Percentiles rank a stretch among this genome's conserved stretches.
These are phyloP conservation scores for Santalum album DNA, from an alignment of 164 flowering plant species.

Conservation along the genomic window DNA sequence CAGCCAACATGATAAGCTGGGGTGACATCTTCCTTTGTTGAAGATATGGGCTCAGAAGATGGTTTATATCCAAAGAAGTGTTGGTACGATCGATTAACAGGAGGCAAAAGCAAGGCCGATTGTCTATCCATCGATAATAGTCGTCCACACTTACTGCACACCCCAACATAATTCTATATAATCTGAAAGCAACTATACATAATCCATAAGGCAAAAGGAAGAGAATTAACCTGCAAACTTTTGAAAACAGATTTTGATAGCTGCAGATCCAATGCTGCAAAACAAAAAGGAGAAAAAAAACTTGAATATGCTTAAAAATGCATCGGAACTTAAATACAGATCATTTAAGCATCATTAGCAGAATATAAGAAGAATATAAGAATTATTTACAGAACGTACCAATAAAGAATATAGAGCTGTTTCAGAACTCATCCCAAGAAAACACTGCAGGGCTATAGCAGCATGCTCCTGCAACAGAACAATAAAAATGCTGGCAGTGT, in stretches of 20 bases:
- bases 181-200: not conserved
- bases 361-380: no score
- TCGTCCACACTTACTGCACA: constrained; percentile 69
- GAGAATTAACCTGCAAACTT: constrained; percentile 60
- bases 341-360: no score
- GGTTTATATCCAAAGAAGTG: constrained; percentile 15
- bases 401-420: constrained; percentile 46
- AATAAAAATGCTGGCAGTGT: not conserved
- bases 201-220: not conserved
- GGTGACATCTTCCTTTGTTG: constrained; percentile 24
- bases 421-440: constrained; percentile 43
- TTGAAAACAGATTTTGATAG: constrained; percentile 63
- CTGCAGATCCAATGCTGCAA: constrained; percentile 79
- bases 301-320: not conserved
- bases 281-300: not conserved
- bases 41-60: constrained; percentile 20
- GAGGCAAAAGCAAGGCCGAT: constrained; percentile 61
- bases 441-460: constrained; percentile 70
- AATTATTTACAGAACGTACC: constrained; percentile 41
- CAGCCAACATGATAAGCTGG: constrained; percentile 65
- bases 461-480: constrained; percentile 66
- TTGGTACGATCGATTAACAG: constrained; percentile 53
- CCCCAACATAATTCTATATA: not conserved
- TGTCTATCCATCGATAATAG: constrained; percentile 59
- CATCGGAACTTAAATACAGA: no score